Evolutionary conservation across 352 stramenopile species (phyloP), one percentile per base, ranked within the genome.

Genomic region (Phytophthora constricta): DNA sequence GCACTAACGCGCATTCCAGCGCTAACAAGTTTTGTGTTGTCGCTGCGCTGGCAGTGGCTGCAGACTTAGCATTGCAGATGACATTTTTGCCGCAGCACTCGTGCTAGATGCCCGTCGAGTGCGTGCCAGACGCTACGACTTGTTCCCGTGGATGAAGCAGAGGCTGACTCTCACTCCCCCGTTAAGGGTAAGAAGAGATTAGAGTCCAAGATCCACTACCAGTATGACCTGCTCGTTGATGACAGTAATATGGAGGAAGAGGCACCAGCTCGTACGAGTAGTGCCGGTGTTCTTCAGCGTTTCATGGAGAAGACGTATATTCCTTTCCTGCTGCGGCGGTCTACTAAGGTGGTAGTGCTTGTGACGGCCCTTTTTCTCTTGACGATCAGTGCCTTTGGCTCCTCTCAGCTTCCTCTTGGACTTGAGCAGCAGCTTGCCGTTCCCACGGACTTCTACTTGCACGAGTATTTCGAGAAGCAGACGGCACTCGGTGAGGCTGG

Each of bases 381-480:
- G 16, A 60, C 60, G 3, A 54, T 91, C 0, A 94, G 90, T 57
- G 58, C 77, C 13, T 74, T 90, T 25, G 88, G 83, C 10, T 82
- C 81, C 2, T 70, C 54, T 0, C 68, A 90, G n/a, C 72, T 97
- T n/a, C 79, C 77, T 20, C 76, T 97, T 26, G 91, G 91, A 4
- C 78, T 97, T 4, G 86, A 96, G 54, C 91, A 96, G 74, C 84
- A 96, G 58, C 77, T 97, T 50, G 91, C 90, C 0, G 83, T 96
- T 13, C 91, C 91, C 5, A 87, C 83, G 0, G 86, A 97, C 49
- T 96, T 93, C 43, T 97, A 97, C 50, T 66, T 97, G 8, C 87
- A 96, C 57, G 82, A 91, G 31, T 97, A 97, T 58, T 97, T 97
- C 62, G 69, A 93, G 39, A 81, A 83, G 28, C 89, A 97, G 63